Percentiles rank a stretch among this genome's conserved stretches.
phyloP scores from a whole-genome alignment of 352 stramenopile genomes.

The Phytophthora pinifolia region DNA sequence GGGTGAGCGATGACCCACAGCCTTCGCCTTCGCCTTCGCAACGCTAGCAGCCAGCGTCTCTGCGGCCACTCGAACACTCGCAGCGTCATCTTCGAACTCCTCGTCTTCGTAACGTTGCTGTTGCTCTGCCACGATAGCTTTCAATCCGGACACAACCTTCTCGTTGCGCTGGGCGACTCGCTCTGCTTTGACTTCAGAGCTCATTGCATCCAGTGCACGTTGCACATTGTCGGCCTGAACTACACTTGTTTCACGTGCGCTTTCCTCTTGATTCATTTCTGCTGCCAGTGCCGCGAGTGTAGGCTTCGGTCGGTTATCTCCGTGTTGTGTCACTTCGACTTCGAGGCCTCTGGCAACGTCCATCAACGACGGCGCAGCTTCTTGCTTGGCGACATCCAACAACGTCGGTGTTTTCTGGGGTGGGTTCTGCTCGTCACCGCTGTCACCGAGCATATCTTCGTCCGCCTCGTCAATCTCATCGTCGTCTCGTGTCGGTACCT shows the following conservation, averaged over 20 bases:
- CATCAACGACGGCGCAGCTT: conserved; percentile 16
- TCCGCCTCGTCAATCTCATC: conserved; percentile 25
- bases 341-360: conserved; percentile 22
- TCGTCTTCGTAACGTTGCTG: conserved; percentile 46
- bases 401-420: conserved; percentile 28
- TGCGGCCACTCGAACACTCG: conserved; percentile 22
- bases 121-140: conserved; percentile 41
- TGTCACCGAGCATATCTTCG: conserved; percentile 38
- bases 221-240: conserved; percentile 30
- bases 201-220: conserved; percentile 21
- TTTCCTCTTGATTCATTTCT: conserved; percentile 45
- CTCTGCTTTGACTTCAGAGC: conserved; percentile 35
- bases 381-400: conserved; percentile 39
- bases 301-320: conserved; percentile 3
- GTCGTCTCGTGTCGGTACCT: background rate
- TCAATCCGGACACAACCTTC: conserved; percentile 33
- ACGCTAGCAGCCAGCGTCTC: conserved; percentile 34
- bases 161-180: conserved; percentile 18
- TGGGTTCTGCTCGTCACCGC: conserved; percentile 19
- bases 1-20: conserved; percentile 19
- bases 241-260: conserved; percentile 18
- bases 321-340: conserved; percentile 14
- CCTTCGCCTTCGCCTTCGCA: conserved; percentile 25
- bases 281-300: conserved; percentile 35
- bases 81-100: conserved; percentile 51